Conservation (phyloP, 768 basidiomycete genomes). For the Trametes villosa region DNA sequence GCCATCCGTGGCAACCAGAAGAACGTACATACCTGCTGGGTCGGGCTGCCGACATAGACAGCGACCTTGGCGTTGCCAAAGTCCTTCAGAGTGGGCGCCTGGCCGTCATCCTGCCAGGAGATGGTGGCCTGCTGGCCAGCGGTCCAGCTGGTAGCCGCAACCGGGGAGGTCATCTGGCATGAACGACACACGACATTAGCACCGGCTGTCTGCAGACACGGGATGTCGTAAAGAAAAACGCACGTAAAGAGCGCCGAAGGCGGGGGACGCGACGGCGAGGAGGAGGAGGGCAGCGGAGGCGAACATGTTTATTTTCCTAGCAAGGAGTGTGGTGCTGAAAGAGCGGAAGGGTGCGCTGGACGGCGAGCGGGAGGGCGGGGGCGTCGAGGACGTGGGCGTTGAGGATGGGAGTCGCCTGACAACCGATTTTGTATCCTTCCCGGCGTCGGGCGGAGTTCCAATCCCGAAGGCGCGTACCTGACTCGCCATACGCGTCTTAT, state of each 20-base stretch:
- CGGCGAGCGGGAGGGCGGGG: conserved; percentile 19
- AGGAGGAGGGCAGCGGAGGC: conserved; percentile 49
- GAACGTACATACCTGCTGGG: conserved; percentile 55
- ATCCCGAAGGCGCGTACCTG: conserved; percentile 15
- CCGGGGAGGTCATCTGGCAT: conserved; percentile 61
- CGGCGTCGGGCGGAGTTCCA: conserved; percentile 15
- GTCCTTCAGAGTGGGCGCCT: conserved; percentile 48
- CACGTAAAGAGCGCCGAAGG: conserved; percentile 62
- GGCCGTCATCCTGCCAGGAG: conserved; percentile 62
- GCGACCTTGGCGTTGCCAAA: conserved; percentile 58
- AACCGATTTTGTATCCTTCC: conserved; percentile 17
- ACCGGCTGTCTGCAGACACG: too few species aligned
- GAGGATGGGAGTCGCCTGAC: conserved; percentile 14
- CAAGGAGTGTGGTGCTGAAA: conserved; percentile 42
- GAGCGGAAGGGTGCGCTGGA: conserved; percentile 39
- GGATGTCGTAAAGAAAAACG: conserved; percentile 34
- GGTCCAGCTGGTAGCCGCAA: conserved; percentile 46
- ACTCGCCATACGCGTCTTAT: not conserved
- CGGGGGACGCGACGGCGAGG: conserved; percentile 51
- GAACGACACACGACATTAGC: too few species aligned
- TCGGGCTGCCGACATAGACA: conserved; percentile 66
- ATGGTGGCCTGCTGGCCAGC: conserved; percentile 56
- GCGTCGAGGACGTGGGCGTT: conserved; percentile 20
- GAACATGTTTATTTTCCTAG: conserved; percentile 49
- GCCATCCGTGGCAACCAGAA: not conserved